Percentiles rank a stretch among this genome's conserved stretches.
Conservation (phyloP, 108 stramenopile genomes). For the Skeletonema costatum region DNA sequence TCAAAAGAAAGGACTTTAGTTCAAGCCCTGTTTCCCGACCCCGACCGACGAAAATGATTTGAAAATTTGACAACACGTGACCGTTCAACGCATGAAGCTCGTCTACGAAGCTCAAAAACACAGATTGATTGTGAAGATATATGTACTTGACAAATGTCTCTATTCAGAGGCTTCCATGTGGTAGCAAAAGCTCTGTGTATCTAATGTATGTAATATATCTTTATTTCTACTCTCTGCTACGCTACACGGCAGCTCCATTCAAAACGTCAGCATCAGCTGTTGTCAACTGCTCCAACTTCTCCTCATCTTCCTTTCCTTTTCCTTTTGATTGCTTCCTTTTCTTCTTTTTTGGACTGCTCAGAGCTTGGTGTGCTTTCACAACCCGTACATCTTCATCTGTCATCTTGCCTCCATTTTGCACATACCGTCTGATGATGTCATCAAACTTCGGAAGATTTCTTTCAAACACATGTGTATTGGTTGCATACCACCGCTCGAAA, state of each 20-base stretch:
- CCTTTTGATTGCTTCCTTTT: not conserved
- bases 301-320: not conserved
- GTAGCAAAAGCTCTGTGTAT: too few species aligned
- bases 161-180: too few species aligned
- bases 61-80: too few species aligned
- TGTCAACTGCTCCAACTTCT: not conserved
- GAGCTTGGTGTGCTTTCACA: not conserved
- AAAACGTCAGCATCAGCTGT: not conserved
- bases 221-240: not conserved
- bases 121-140: too few species aligned
- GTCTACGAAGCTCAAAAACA: too few species aligned
- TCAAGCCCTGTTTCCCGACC: too few species aligned
- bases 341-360: constrained; percentile 9
- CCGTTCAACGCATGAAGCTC: too few species aligned
- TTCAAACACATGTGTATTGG: constrained; percentile 39
- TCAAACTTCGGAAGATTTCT: constrained; percentile 38
- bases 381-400: constrained; percentile 22
- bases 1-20: too few species aligned
- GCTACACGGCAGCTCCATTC: not conserved
- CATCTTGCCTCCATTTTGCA: constrained; percentile 33
- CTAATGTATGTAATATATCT: not conserved
- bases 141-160: too few species aligned
- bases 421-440: constrained; percentile 32
- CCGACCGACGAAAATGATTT: too few species aligned
- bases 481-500: constrained; percentile 45